Base-by-base conservation (phyloP, 2,329 filamentous ascomycete genomes). In the Teratosphaeria epicoccoides region DNA sequence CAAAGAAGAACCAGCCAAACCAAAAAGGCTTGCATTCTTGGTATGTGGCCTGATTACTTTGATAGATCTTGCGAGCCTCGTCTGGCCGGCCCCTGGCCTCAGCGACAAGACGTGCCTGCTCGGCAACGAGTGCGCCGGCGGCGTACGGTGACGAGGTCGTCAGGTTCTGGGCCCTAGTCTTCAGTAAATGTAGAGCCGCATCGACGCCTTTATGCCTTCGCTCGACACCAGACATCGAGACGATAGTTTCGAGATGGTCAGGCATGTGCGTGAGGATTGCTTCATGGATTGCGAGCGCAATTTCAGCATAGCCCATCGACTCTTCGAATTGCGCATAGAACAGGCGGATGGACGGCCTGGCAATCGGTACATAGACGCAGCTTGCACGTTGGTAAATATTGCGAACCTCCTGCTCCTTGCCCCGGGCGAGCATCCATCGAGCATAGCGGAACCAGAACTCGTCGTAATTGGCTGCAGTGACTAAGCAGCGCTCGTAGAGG, bases 361-460 rank as follows among this genome's bases (percentile, higher is more conserved):
- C 88, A 62, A 97, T 85, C 3, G 91, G 89, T 1, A 95, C 88
- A 66, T 85, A 96, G 49, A 95, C 71, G 48, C 82, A 89, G 58
- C 86, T 84, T 9, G 91, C 93, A 52, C 89, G 83, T 66, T 91
- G 83, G 66, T 94, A 97, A 57, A 97, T 93, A 68, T 88, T 90
- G 52, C 93, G 85, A 5, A 91, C 84, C 65, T 96, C 90, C 66
- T 96, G 88, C 45, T 89, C 83, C 68, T 94, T 95, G 59, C 77
- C 82, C 65, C 95, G 87, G 0, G 82, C 82, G 53, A 80, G 77
- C 87, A 96, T 95, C 93, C 93, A 98, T 40, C 91, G 79, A 14
- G 86, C 88, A 69, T 95, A 98, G n/a, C 93, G 85, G 63, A 95
- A 82, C 93, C 93, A 98, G 69, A 97, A 95, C 66, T 97, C 91